These are phyloP conservation scores for Stagonosporopsis vannaccii DNA, from an alignment of 2,329 filamentous ascomycete genomes.

Conservation along the genomic window DNA sequence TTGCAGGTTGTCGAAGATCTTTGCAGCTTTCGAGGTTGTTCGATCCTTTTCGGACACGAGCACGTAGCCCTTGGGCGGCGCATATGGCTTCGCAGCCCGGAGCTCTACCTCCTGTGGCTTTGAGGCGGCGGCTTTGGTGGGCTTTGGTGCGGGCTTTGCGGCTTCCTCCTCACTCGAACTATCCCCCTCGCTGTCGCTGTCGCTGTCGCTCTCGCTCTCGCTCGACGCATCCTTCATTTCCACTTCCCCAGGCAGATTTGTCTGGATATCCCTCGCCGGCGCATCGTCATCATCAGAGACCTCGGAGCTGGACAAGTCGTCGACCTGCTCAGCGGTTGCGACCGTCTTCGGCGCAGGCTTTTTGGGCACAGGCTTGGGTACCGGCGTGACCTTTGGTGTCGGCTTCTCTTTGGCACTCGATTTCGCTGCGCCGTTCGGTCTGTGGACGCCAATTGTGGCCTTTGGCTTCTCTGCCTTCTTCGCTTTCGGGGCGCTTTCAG, in stretches of 20 bases:
- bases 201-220: slow-evolving; percentile 24
- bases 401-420: slow-evolving; percentile 23
- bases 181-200: slow-evolving; percentile 32
- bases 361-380: slow-evolving; percentile 21
- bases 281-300: slow-evolving; percentile 33
- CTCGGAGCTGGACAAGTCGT: slow-evolving; percentile 37
- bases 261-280: slow-evolving; percentile 24
- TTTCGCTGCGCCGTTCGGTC: slow-evolving; percentile 37
- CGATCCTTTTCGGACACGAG: slow-evolving; percentile 57
- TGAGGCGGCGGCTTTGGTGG: slow-evolving; percentile 21
- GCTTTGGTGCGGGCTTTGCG: slow-evolving; percentile 35
- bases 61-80: slow-evolving; percentile 57
- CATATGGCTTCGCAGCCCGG: slow-evolving; percentile 46
- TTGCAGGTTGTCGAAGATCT: slow-evolving; percentile 66
- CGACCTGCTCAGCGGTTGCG: slow-evolving; percentile 28
- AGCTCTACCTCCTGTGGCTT: slow-evolving; percentile 42
- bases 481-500: slow-evolving; percentile 26
- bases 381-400: slow-evolving; percentile 21
- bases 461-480: slow-evolving; percentile 31
- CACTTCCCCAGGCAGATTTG: slow-evolving; percentile 24
- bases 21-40: slow-evolving; percentile 40
- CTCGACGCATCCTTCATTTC: slow-evolving; percentile 20
- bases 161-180: slow-evolving; percentile 51
- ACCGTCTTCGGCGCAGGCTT: slow-evolving; percentile 34
- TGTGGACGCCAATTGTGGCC: slow-evolving; percentile 42